Conservation (phyloP, 495 filamentous ascomycete genomes). For the Penicillium roqueforti region DNA sequence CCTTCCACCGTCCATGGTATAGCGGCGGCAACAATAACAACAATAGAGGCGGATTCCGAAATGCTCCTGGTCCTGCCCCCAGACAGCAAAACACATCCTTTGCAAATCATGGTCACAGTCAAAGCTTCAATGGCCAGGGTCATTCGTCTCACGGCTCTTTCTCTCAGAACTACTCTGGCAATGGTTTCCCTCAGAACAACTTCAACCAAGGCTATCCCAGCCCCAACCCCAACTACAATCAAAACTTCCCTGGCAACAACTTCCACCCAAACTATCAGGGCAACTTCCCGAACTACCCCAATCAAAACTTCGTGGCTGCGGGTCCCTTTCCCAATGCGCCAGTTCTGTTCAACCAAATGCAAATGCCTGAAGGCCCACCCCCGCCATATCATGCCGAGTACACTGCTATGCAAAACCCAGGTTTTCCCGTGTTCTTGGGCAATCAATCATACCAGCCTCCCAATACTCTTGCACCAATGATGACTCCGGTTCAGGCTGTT, state of each 20-base stretch:
- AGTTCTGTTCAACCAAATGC: neutral
- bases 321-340: neutral
- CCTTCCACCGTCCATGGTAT: neutral
- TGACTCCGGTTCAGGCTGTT: neutral
- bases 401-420: neutral
- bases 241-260: neutral
- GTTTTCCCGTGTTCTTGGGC: neutral
- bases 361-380: neutral
- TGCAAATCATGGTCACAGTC: neutral
- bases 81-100: neutral
- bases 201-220: conserved; percentile 4
- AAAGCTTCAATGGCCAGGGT: neutral
- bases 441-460: neutral
- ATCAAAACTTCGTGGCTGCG: neutral
- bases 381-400: neutral
- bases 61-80: neutral
- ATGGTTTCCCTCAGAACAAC: neutral
- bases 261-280: too few relatives aligned
- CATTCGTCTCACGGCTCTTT: neutral
- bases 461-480: neutral
- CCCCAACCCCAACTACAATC: neutral
- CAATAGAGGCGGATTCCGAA: neutral
- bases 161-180: neutral
- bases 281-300: neutral
- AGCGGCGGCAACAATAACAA: neutral